Conservation (phyloP, 108 stramenopile species). For the Cylindrotheca closterium region DNA sequence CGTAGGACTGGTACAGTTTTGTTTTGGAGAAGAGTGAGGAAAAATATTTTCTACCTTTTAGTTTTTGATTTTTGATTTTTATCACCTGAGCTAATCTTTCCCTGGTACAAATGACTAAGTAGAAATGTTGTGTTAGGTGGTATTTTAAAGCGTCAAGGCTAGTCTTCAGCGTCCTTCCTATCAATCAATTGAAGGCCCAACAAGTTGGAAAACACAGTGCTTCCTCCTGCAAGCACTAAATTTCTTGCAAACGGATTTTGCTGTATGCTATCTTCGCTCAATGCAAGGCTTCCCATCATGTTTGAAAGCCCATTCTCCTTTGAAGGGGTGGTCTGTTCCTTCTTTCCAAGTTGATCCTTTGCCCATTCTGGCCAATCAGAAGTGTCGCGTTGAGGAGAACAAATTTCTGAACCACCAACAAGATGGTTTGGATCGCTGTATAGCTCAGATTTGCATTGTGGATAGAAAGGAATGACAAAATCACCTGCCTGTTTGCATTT, state of each 20-base stretch:
- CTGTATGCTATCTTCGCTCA: slow-evolving; percentile 31
- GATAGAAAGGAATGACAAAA: slow-evolving; percentile 3
- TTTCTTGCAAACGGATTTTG: not conserved
- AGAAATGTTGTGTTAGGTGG: too few relatives aligned
- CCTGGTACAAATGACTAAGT: too few relatives aligned
- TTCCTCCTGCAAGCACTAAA: too few relatives aligned
- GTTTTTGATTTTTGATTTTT: too few relatives aligned
- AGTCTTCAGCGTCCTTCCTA: not conserved
- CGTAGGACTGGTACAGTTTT: too few relatives aligned
- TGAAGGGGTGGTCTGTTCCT: not conserved
- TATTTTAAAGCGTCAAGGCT: too few relatives aligned
- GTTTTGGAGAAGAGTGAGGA: too few relatives aligned
- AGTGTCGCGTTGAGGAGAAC: slow-evolving; percentile 75
- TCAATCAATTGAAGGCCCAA: not conserved
- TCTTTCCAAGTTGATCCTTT: not conserved
- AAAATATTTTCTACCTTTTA: too few relatives aligned
- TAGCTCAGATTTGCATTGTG: slow-evolving; percentile 7
- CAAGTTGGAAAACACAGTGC: not conserved
- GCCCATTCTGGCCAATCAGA: slow-evolving; percentile 65
- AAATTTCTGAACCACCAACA: not conserved
- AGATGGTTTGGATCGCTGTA: slow-evolving; percentile 5
- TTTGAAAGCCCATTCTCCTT: slow-evolving; percentile 8
- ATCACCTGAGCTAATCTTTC: too few relatives aligned
- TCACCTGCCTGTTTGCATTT: not conserved
- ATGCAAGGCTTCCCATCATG: slow-evolving; percentile 39